A percentile compares a stretch with the other conserved stretches of the same genome.
Conservation (phyloP, 139 green algal species). For the Chlamydomonas sp. region DNA sequence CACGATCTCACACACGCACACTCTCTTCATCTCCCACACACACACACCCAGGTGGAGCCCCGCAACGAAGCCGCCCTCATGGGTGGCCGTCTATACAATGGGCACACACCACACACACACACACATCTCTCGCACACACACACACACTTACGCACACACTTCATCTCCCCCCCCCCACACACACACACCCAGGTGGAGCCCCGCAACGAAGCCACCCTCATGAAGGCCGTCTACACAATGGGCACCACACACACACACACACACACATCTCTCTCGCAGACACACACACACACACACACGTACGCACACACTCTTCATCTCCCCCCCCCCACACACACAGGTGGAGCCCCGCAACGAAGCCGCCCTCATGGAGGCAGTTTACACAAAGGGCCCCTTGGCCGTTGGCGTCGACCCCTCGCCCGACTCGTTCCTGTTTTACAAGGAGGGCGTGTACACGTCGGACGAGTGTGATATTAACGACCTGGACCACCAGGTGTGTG, state of each 20-base stretch:
- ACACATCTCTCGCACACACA: too few species aligned
- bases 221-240: neutral
- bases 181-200: too few species aligned
- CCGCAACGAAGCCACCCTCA: neutral
- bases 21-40: too few species aligned
- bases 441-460: conserved; percentile 38
- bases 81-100: too few species aligned
- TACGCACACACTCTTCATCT: neutral
- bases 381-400: conserved; percentile 32
- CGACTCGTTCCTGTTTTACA: conserved; percentile 41
- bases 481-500: conserved; percentile 7
- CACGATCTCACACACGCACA: too few species aligned
- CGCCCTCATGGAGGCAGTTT: conserved; percentile 42
- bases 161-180: too few species aligned
- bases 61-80: too few species aligned
- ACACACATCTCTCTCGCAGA: neutral
- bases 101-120: too few species aligned
- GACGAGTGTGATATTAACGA: conserved; percentile 23
- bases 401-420: conserved; percentile 32
- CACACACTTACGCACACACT: too few species aligned
- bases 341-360: conserved; percentile 33
- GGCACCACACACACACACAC: too few species aligned
- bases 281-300: neutral
- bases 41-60: too few species aligned
- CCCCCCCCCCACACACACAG: neutral